phyloP scores from a whole-genome alignment of 768 basidiomycete species.

The Punctularia strigosozonata region DNA sequence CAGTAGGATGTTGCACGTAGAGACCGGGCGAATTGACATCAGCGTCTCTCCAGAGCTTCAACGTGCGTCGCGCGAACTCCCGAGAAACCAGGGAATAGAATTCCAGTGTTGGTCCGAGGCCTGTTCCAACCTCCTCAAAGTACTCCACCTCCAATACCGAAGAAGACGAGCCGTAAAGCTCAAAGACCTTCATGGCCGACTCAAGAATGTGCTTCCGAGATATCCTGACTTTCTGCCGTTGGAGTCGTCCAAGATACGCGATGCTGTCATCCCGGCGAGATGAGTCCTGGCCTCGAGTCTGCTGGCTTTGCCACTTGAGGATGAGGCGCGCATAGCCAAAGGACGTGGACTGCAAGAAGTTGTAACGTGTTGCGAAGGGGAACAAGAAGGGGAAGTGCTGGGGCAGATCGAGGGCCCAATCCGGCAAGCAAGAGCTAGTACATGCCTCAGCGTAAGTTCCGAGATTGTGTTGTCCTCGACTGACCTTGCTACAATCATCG shows the following conservation, averaged over 20 bases:
- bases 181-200: slow-evolving; percentile 92
- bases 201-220: slow-evolving; percentile 91
- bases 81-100: slow-evolving; percentile 97
- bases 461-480: slow-evolving; percentile 8
- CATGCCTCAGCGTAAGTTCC: slow-evolving; percentile 4
- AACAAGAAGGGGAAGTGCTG: slow-evolving; percentile 98
- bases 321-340: slow-evolving; percentile 96
- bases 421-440: slow-evolving; percentile 82
- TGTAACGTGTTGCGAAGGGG: slow-evolving; percentile 95
- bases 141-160: slow-evolving; percentile 96
- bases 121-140: slow-evolving; percentile 97
- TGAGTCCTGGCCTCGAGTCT: slow-evolving; percentile 64
- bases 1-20: slow-evolving; percentile 77
- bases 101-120: slow-evolving; percentile 92
- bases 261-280: slow-evolving; percentile 84
- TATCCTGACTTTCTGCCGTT: slow-evolving; percentile 94
- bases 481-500: slow-evolving; percentile 97
- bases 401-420: slow-evolving; percentile 94
- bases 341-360: slow-evolving; percentile 93
- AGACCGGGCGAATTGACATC: slow-evolving; percentile 47
- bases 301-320: slow-evolving; percentile 88
- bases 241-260: slow-evolving; percentile 83
- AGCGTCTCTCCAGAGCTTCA: slow-evolving; percentile 88
- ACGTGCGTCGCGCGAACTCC: slow-evolving; percentile 81
- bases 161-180: slow-evolving; percentile 89